Percentiles rank a stretch among this genome's conserved stretches.
phyloP scores from a whole-genome alignment of 306 rosid genomes.

The Herpetospermum pedunculosum region DNA sequence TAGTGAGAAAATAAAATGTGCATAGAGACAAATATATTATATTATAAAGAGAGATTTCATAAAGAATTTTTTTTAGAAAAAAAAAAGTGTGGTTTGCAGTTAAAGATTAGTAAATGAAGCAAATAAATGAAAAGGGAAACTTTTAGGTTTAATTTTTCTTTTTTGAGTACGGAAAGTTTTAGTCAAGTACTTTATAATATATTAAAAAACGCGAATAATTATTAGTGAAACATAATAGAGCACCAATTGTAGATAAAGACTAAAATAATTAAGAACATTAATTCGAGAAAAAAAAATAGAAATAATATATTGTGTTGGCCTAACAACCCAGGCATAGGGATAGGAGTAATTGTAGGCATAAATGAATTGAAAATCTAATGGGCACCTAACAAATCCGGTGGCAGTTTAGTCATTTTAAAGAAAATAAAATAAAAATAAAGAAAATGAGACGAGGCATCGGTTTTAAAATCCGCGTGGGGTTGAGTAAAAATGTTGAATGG shows the following conservation, averaged over 20 bases:
- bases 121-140: not conserved
- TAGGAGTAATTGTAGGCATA: not conserved
- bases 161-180: too few species aligned
- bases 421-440: not conserved
- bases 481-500: constrained; percentile 10
- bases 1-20: not conserved
- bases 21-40: not conserved
- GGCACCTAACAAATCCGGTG: not conserved
- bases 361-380: not conserved
- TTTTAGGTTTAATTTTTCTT: too few species aligned
- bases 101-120: not conserved
- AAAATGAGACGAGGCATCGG: not conserved
- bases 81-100: not conserved
- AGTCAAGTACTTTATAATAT: too few species aligned
- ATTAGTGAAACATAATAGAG: not conserved
- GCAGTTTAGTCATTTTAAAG: not conserved
- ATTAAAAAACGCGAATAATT: not conserved
- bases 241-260: not conserved
- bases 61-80: not conserved
- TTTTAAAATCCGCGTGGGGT: not conserved
- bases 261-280: not conserved
- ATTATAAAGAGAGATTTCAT: not conserved
- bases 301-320: not conserved
- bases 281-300: not conserved
- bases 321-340: not conserved